Conservation (phyloP, 208 protist species). For the Wallacemonas rigidus region DNA sequence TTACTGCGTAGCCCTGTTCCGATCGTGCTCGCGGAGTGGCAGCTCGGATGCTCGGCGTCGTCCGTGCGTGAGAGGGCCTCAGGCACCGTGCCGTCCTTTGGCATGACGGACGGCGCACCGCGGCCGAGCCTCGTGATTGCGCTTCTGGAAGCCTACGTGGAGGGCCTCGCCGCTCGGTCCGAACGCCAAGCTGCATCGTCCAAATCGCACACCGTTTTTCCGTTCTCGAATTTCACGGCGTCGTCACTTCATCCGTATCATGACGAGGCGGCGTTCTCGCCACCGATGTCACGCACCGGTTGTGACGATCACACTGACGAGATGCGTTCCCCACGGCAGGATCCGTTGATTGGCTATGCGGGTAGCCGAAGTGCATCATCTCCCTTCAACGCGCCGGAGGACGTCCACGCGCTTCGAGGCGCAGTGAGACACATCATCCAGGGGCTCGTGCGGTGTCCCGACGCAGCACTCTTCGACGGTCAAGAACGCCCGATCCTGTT, state of each 20-base stretch:
- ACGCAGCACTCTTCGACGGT: constrained; percentile 41
- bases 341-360: not conserved
- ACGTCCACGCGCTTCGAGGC: not conserved
- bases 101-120: constrained; percentile 17
- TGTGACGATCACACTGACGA: too few species aligned
- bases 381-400: too few species aligned
- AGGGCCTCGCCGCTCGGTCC: constrained; percentile 24
- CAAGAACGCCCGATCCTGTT: constrained; percentile 49
- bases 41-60: constrained; percentile 15
- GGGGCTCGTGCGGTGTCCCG: constrained; percentile 21
- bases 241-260: too few species aligned
- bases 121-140: constrained; percentile 23
- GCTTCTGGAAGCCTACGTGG: constrained; percentile 41
- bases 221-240: not conserved
- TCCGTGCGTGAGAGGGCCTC: not conserved
- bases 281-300: too few species aligned
- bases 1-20: constrained; percentile 47
- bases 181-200: constrained; percentile 17
- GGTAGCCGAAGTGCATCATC: too few species aligned
- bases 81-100: constrained; percentile 18
- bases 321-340: too few species aligned
- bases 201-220: not conserved
- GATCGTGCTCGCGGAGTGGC: constrained; percentile 60
- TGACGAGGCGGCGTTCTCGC: too few species aligned
- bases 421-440: not conserved